Base-by-base conservation (phyloP, 2,329 filamentous ascomycete genomes). In the Tolypocladium album region DNA sequence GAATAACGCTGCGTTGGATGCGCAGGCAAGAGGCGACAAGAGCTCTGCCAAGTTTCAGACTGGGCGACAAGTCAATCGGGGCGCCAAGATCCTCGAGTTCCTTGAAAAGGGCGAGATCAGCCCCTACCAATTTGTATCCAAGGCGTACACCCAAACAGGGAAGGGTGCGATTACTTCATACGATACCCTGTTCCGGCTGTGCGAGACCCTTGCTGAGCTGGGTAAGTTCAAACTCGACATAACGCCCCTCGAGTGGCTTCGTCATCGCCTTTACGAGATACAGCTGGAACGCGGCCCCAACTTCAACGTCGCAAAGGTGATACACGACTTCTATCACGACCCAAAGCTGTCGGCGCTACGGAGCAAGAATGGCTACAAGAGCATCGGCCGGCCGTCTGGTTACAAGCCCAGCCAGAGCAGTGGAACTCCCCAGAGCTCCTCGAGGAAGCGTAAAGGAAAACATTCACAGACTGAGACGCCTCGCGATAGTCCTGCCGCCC, bases 311-410 rank as follows among this genome's bases (percentile, higher is more conserved):
- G 75, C 76, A 53, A 77, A 75, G 65, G 79, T 76, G 1, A 75
- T 81, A 1, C 78, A 82, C 58, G 76, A 82, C 64, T 76, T 85
- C 24, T 85, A 85, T 62, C 80, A 82, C 63, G 82, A 85, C 64
- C 69, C 72, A 0, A 84, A 83, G 66, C 69, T 84, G 1, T 73
- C 76, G 17, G 68, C 72, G 1, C 69, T 84, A 11, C 76, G 82
- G 9, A 69, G 72, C 31, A 80, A 81, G 69, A 78, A 80, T 61
- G 82, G 82, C 0, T 83, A 79, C 61, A 80, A 81, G 56, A 84
- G 81, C 63, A 84, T 85, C 8, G 82, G 82, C 9, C 74, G 82
- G 0, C 82, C 82, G 0, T 81, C 80, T 47, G 76, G 76, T 4
- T 75, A 77, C 63, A 79, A 75, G 62, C 72, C 73, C 24, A 57